Evolutionary conservation across 2,329 filamentous ascomycete genomes (phyloP), one percentile per base, ranked within the genome.

Genomic region (Lecanicillium sp.): DNA sequence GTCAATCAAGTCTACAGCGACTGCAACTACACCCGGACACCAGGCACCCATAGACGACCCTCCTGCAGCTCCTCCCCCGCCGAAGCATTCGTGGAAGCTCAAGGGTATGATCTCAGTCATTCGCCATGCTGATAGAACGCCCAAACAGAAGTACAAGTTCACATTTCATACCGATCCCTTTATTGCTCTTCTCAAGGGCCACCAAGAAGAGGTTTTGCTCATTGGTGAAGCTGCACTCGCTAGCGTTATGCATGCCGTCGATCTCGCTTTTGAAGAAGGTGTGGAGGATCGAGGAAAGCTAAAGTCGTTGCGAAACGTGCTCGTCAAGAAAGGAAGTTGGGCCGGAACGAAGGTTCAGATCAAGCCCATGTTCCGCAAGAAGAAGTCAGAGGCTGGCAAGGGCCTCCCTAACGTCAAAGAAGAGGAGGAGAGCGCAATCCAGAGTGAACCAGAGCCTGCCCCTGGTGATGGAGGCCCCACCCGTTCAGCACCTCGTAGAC

Each of bases 111-210:
- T 98, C 1, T 91, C 90, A 2, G 93, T 98, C 14, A 90, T 98
- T 55, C 83, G 93, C 23, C 93, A 98, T 66, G 94, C 94, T 3
- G 93, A 98, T 68, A 85, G 93, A 49, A 98, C 93, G 1, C 93
- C 93, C 2, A 98, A 98, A 69, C 93, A 98, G 60, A 98, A 98
- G 64, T 96, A 96, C 75, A 98, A 98, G 64, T 98, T 97, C 60
- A 98, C 93, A 0, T 97, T 98, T 59, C 93, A 98, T 62, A 95
- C 90, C 0, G 88, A 90, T 53, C 93, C 93, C 0, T 98, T 98
- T 60, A 90, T 98, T 54, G 87, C 95, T 54, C 75, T 98, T 4
- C 78, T 98, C 35, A 95, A 91, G 62, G 93, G 93, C 0, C 91
- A 98, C 59, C 88, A 95, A 60, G 91, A 97, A 66, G 93, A 98